These are phyloP conservation scores for Diutina pseudorugosa DNA, from an alignment of 1,139 yeast genomes.

Conservation along the genomic window DNA sequence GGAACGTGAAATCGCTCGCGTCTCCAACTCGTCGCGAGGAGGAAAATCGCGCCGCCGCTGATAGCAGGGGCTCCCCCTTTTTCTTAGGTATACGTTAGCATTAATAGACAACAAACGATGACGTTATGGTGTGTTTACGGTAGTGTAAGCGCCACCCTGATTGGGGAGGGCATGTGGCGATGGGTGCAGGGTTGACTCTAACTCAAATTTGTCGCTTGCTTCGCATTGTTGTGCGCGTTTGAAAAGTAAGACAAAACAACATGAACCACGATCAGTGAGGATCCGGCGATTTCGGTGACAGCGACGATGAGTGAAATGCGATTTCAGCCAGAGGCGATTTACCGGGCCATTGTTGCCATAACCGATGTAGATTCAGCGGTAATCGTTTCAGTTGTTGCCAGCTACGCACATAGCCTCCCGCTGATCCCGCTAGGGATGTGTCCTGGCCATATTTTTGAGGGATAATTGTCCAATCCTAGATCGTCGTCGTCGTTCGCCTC, in stretches of 20 bases:
- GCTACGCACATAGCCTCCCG: not conserved
- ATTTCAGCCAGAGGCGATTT: no score
- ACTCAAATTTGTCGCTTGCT: not conserved
- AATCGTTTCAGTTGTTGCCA: not conserved
- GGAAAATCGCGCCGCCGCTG: not conserved
- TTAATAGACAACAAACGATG: not conserved
- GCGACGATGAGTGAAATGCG: no score
- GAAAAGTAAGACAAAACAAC: no score
- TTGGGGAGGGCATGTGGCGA: not conserved
- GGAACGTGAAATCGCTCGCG: slow-evolving; percentile 51
- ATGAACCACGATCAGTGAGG: no score
- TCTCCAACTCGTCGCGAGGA: not conserved
- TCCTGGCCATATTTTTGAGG: not conserved
- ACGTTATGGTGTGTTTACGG: not conserved
- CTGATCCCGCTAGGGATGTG: not conserved
- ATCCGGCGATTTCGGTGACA: no score
- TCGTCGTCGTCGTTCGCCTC: not conserved
- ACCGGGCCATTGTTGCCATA: not conserved
- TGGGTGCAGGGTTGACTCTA: not conserved
- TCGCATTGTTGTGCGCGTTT: no score
- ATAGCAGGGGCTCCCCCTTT: not conserved
- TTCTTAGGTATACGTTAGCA: not conserved
- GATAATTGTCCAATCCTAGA: slow-evolving; percentile 1
- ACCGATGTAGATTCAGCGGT: not conserved
- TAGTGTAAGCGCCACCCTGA: not conserved